These are phyloP conservation scores for Oenanthe sinensis DNA, from an alignment of 129 eudicot genomes.

Conservation along the genomic window DNA sequence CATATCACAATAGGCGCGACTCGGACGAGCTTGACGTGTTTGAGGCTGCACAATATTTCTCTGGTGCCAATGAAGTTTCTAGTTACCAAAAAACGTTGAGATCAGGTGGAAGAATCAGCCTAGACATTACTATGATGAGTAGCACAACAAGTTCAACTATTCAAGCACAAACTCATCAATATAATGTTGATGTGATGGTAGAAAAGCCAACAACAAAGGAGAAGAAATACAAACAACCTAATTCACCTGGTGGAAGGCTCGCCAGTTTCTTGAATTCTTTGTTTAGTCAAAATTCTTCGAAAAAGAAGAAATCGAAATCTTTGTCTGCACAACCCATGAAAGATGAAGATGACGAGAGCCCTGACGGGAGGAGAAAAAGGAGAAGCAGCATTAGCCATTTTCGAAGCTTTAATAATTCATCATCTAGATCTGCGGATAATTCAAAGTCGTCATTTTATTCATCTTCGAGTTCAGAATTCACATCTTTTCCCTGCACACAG, in stretches of 20 bases:
- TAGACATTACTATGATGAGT: constrained; percentile 43
- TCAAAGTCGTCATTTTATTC: constrained; percentile 41
- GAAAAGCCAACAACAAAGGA: constrained; percentile 35
- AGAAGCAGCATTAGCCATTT: constrained; percentile 91
- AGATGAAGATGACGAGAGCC: constrained; percentile 54
- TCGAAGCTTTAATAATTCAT: constrained; percentile 11
- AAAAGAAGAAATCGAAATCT: constrained; percentile 62
- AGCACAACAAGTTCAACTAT: constrained; percentile 14
- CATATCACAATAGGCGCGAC: constrained; percentile 36
- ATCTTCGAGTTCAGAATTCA: constrained; percentile 50
- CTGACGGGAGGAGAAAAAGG: constrained; percentile 59
- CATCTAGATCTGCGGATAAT: constrained; percentile 18
- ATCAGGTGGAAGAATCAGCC: constrained; percentile 48
- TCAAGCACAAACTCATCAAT: constrained; percentile 19
- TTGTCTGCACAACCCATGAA: constrained; percentile 33
- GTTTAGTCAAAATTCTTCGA: constrained; percentile 58
- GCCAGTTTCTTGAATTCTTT: constrained; percentile 77
- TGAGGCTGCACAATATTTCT: constrained; percentile 76
- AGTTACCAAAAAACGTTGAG: constrained; percentile 11
- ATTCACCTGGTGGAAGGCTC: constrained; percentile 85
- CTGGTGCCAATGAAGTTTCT: constrained; percentile 35
- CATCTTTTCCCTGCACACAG: constrained; percentile 51
- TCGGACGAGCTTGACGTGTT: constrained; percentile 91
- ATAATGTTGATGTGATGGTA: background rate
- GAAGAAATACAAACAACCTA: constrained; percentile 76